phyloP scores from a whole-genome alignment of 371 early-diverging fungal genomes.

The Rhizopus sp. region DNA sequence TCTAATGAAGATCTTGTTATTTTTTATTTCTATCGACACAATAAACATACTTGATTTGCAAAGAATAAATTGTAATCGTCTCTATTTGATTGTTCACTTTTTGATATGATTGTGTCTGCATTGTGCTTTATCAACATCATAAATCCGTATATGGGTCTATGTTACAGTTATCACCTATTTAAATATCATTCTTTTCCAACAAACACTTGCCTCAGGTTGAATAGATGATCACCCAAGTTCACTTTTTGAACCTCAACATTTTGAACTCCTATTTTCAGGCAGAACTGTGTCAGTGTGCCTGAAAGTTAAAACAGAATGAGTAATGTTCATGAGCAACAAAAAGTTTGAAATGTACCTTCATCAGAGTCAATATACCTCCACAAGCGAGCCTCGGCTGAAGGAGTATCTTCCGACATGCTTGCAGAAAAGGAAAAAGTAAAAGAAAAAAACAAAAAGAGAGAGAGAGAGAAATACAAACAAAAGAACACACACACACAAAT shows the following conservation, averaged over 20 bases:
- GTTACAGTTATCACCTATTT: conserved; percentile 5
- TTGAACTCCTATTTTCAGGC: conserved; percentile 22
- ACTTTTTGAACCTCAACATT: conserved; percentile 24
- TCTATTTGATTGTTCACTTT: conserved; percentile 1
- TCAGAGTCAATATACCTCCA: neutral
- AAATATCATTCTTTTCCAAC: conserved; percentile 10
- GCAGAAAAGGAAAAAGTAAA: neutral
- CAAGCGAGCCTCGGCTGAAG: no score
- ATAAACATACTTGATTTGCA: conserved; percentile 21
- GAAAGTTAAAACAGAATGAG: neutral
- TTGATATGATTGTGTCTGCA: neutral
- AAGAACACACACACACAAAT: conserved; percentile 14
- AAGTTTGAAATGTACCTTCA: neutral
- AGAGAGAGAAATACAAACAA: neutral
- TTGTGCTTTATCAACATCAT: conserved; percentile 17
- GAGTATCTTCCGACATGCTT: neutral
- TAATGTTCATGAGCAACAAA: neutral
- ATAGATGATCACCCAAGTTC: conserved; percentile 8
- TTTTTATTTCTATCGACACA: neutral
- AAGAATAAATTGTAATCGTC: conserved; percentile 16
- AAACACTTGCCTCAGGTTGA: conserved; percentile 16
- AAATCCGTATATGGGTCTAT: conserved; percentile 25
- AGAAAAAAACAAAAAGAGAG: neutral
- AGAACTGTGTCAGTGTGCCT: conserved; percentile 24
- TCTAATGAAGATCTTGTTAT: conserved; percentile 5